phyloP scores from a whole-genome alignment of 768 basidiomycete genomes.

The Auricularia auricula-judae region DNA sequence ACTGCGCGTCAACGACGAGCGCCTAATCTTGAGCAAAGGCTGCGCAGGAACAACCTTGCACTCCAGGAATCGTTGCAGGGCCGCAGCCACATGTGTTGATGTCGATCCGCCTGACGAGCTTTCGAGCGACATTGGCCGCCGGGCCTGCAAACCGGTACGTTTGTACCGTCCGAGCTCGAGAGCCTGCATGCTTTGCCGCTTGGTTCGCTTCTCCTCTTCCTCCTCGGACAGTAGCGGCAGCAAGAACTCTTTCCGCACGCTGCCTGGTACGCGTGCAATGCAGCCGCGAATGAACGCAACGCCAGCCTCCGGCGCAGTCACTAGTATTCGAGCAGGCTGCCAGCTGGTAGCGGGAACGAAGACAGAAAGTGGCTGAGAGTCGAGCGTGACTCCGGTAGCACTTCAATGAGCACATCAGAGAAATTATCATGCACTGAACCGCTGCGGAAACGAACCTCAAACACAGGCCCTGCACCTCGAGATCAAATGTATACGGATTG shows the following conservation, averaged over 20 bases:
- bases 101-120: conserved; percentile 7
- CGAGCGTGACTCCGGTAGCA: conserved; percentile 70
- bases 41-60: conserved; percentile 80
- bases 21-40: conserved; percentile 74
- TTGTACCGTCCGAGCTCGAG: conserved; percentile 21
- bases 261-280: conserved; percentile 63
- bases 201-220: conserved; percentile 43
- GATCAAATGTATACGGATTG: conserved; percentile 87
- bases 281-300: conserved; percentile 67
- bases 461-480: conserved; percentile 73
- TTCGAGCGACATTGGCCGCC: not conserved
- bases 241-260: conserved; percentile 57
- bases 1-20: conserved; percentile 85
- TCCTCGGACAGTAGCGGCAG: conserved; percentile 63
- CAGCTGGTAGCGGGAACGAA: conserved; percentile 64
- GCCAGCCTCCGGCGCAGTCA: conserved; percentile 55
- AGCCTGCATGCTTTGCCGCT: conserved; percentile 15
- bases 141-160: conserved; percentile 19
- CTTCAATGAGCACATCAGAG: conserved; percentile 29
- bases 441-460: conserved; percentile 47
- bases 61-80: conserved; percentile 49
- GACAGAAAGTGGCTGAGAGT: conserved; percentile 50
- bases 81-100: conserved; percentile 11
- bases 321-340: conserved; percentile 62
- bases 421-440: conserved; percentile 1